Evolutionary conservation across 2,329 filamentous ascomycete species (phyloP), one percentile per base, ranked within the genome.

Genomic region (Xylariaceae sp.): DNA sequence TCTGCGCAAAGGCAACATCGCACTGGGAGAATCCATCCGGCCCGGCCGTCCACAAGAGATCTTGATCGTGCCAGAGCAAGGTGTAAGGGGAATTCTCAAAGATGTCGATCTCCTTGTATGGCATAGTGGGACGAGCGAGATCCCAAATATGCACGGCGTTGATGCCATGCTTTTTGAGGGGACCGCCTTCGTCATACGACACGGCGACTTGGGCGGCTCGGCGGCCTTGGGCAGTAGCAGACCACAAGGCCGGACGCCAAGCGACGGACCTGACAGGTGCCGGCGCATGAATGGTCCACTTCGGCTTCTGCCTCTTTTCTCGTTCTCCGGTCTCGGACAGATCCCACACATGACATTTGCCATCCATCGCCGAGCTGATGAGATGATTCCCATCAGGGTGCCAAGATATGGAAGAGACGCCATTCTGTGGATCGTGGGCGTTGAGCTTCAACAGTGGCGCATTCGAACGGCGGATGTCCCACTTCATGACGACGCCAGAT

Each of bases 331-430:
- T 66, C 32, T 61, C 64, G 5, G 73, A 72, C 37, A 82, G 56
- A 46, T 83, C 76, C 79, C 79, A 83, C 5, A 82, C 72, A 45
- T 78, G 67, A 24, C 77, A 72, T 33, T 70, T 72, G 38, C 67
- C 68, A 49, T 83, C 79, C 43, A 70, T 62, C 5, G 77, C 77
- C 4, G 70, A 76, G 42, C 75, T 82, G 31, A 78, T 66, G 9
- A 82, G 57, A 45, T 83, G 76, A n/a, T 70, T 65, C 11, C 78
- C 79, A 48, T 83, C 78, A 0, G 75, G 73, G 44, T 83, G 79
- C 79, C 79, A 83, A 3, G 74, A 68, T 27, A 81, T 72, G 0
- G 74, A 67, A 2, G 70, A 64, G 46, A 74, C 76, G 0, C 71
- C 63, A 41, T 71, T 75, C 36, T 54, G 52, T 6, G 54, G 40